Conservation (phyloP, 2,329 filamentous ascomycete genomes). For the Rugonectria rugulosa region DNA sequence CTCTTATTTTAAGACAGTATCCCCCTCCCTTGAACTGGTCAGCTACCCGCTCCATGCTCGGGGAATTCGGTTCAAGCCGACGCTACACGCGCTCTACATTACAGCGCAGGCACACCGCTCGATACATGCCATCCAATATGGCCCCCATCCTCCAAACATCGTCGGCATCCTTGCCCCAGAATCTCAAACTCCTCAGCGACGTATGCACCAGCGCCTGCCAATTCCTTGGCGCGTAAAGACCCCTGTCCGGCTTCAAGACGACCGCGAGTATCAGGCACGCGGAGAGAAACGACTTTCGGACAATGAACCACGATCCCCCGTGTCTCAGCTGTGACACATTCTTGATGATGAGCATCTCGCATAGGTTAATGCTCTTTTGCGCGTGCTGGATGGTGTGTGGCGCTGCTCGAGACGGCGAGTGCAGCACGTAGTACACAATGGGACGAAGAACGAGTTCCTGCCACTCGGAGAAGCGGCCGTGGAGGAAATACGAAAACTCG, state of each 20-base stretch:
- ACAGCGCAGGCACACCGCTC: no score
- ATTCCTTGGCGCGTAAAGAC: slow-evolving; percentile 2
- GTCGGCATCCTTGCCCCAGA: slow-evolving; percentile 8
- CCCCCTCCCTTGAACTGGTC: no score
- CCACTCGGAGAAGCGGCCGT: slow-evolving; percentile 19
- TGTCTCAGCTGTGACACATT: slow-evolving; percentile 8
- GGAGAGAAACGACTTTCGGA: slow-evolving; percentile 10
- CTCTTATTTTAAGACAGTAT: no score
- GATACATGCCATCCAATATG: slow-evolving; percentile 9
- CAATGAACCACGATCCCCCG: slow-evolving; percentile 20
- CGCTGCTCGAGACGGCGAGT: not conserved
- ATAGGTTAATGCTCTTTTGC: slow-evolving; percentile 15
- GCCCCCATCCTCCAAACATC: slow-evolving; percentile 9
- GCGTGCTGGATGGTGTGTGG: slow-evolving; percentile 7
- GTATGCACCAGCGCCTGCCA: slow-evolving; percentile 7
- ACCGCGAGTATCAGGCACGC: slow-evolving; percentile 13
- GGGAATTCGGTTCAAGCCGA: no score
- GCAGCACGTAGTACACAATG: slow-evolving; percentile 19
- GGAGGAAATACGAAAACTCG: slow-evolving; percentile 18
- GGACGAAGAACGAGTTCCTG: slow-evolving; percentile 19
- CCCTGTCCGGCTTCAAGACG: not conserved
- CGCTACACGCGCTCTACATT: no score
- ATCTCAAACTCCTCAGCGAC: not conserved
- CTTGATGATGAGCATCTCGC: slow-evolving; percentile 1
- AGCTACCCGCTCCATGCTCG: no score